Evolutionary conservation across 139 green algal genomes (phyloP).

Genomic region (Auxenochlorella pyrenoidosa): DNA sequence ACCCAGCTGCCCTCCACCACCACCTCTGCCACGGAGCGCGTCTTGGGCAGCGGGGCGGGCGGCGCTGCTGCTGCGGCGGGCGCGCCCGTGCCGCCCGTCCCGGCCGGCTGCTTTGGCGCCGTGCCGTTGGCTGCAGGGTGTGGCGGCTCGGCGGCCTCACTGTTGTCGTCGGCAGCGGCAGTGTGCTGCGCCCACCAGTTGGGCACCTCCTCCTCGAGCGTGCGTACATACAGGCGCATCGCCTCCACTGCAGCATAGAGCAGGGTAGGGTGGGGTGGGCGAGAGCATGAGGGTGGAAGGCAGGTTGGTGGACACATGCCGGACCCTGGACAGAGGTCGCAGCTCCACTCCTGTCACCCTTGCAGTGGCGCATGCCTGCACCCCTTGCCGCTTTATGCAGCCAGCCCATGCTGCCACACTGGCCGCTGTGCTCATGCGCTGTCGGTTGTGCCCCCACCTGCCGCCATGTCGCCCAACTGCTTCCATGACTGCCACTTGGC

Average conservation of each 20-base stretch:
- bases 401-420: not conserved
- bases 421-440: not conserved
- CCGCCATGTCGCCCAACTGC: slow-evolving; percentile 85
- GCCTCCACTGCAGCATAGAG: slow-evolving; percentile 68
- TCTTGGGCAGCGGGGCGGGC: slow-evolving; percentile 7
- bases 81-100: not conserved
- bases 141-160: not conserved
- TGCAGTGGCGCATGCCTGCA: no score
- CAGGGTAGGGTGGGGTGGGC: no score
- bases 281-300: not conserved
- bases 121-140: not conserved
- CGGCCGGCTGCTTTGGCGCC: not conserved
- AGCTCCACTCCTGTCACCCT: no score
- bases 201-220: slow-evolving; percentile 83
- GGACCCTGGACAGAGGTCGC: no score
- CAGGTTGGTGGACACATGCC: not conserved
- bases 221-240: slow-evolving; percentile 95
- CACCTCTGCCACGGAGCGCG: slow-evolving; percentile 48
- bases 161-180: not conserved
- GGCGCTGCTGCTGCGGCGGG: not conserved
- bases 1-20: slow-evolving; percentile 57
- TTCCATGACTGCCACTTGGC: slow-evolving; percentile 88
- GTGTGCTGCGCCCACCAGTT: slow-evolving; percentile 59
- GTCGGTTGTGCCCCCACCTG: not conserved
- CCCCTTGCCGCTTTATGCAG: not conserved